These are phyloP conservation scores for Tolypocladium ovalisporum DNA, from an alignment of 2,329 filamentous ascomycete genomes.

Conservation along the genomic window DNA sequence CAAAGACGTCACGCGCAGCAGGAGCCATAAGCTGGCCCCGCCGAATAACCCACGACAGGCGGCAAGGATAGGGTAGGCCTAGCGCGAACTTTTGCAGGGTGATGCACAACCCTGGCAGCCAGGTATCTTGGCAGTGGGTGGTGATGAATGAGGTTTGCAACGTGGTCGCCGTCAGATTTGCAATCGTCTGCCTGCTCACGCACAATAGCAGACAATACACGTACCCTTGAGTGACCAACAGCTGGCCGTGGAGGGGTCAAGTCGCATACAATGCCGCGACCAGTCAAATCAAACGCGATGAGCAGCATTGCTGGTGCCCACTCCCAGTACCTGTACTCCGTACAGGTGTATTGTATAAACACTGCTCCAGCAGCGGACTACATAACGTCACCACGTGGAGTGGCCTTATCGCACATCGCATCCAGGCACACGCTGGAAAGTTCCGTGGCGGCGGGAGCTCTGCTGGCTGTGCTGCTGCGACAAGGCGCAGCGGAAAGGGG, in stretches of 20 bases:
- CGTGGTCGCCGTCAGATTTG: background rate
- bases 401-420: background rate
- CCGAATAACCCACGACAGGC: conserved; percentile 1
- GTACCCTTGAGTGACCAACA: background rate
- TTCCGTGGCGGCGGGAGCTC: background rate
- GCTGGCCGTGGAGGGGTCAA: background rate
- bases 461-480: background rate
- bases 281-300: background rate
- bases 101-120: background rate
- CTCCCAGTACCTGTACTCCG: background rate
- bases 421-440: background rate
- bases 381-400: background rate
- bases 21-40: background rate
- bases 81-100: conserved; percentile 7
- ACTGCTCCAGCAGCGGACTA: background rate
- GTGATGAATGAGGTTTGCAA: background rate
- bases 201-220: background rate
- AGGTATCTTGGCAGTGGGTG: background rate
- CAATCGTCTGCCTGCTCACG: background rate
- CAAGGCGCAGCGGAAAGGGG: background rate
- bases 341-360: too few species aligned
- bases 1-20: background rate
- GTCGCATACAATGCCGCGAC: background rate
- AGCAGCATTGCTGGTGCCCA: background rate
- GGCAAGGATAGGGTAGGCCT: conserved; percentile 1